phyloP scores from a whole-genome alignment of 805 yeast genomes.

The Candida tibetensis region DNA sequence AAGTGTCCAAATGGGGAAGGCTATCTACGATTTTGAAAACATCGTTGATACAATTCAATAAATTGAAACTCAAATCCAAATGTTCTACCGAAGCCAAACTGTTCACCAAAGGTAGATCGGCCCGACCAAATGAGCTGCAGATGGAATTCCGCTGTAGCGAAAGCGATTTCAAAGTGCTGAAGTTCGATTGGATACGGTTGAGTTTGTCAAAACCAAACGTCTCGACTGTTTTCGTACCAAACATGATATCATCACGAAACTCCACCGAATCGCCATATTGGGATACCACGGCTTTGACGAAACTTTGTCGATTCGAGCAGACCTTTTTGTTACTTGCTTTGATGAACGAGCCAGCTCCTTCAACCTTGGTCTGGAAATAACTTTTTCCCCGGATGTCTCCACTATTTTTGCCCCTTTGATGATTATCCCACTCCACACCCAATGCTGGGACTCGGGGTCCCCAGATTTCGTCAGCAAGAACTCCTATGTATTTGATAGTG shows the following conservation, averaged over 20 bases:
- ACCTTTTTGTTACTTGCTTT: conserved; percentile 43
- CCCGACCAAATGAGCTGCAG: background rate
- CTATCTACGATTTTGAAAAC: conserved; percentile 35
- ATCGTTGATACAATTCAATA: conserved; percentile 42
- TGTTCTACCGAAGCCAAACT: conserved; percentile 8
- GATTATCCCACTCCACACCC: conserved; percentile 88
- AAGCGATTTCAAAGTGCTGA: conserved; percentile 42
- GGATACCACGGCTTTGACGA: conserved; percentile 49
- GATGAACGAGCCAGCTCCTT: conserved; percentile 61
- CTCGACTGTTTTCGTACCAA: conserved; percentile 60
- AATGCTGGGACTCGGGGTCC: conserved; percentile 46
- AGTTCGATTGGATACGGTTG: conserved; percentile 46
- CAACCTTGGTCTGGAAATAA: conserved; percentile 49
- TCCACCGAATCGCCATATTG: conserved; percentile 41
- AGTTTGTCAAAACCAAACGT: conserved; percentile 64
- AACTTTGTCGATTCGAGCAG: conserved; percentile 17
- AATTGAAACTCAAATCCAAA: conserved; percentile 62
- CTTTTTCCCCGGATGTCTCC: conserved; percentile 54
- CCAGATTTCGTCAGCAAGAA: conserved; percentile 44
- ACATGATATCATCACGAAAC: conserved; percentile 28
- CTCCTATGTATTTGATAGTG: conserved; percentile 52
- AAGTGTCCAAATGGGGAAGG: conserved; percentile 35
- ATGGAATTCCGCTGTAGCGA: conserved; percentile 49
- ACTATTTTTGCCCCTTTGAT: conserved; percentile 64
- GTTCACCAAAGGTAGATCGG: background rate